phyloP scores from a whole-genome alignment of 805 yeast species.

The Sugiyamaella mastotermitis region DNA sequence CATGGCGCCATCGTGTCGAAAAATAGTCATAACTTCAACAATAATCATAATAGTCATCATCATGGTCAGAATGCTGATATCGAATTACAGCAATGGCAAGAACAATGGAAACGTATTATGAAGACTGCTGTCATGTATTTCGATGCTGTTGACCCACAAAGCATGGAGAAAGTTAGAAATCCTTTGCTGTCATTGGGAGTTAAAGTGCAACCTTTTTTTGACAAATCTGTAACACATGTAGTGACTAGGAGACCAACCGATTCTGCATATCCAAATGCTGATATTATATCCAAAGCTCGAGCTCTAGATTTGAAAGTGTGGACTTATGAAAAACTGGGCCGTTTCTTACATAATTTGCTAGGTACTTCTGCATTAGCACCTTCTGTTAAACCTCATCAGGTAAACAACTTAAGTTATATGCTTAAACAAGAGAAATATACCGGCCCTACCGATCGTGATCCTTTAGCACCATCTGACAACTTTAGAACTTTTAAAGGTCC shows the following conservation, averaged over 20 bases:
- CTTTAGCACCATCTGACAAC: conserved; percentile 78
- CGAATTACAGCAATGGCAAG: conserved; percentile 46
- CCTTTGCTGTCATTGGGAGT: conserved; percentile 30
- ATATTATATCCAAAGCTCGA: conserved; percentile 62
- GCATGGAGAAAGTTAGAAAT: conserved; percentile 24
- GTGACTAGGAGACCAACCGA: conserved; percentile 56
- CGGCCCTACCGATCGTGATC: conserved; percentile 88
- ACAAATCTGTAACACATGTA: conserved; percentile 64
- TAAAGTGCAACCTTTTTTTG: conserved; percentile 52
- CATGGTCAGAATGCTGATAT: conserved; percentile 8
- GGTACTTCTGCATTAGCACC: conserved; percentile 11
- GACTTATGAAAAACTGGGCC: conserved; percentile 77
- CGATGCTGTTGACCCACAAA: conserved; percentile 39
- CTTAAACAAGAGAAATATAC: conserved; percentile 77
- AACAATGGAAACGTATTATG: conserved; percentile 59
- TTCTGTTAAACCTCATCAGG: conserved; percentile 4
- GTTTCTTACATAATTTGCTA: conserved; percentile 56
- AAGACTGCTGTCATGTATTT: conserved; percentile 53
- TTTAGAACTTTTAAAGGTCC: conserved; percentile 71
- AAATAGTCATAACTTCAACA: too few relatives aligned
- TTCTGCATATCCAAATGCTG: conserved; percentile 40
- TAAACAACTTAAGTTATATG: conserved; percentile 47
- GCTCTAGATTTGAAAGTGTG: conserved; percentile 64
- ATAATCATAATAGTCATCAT: neutral
- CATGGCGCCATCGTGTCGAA: too few relatives aligned